Conservation (phyloP, 192 early-diverging fungal species). For the Obelidium mucronatum region DNA sequence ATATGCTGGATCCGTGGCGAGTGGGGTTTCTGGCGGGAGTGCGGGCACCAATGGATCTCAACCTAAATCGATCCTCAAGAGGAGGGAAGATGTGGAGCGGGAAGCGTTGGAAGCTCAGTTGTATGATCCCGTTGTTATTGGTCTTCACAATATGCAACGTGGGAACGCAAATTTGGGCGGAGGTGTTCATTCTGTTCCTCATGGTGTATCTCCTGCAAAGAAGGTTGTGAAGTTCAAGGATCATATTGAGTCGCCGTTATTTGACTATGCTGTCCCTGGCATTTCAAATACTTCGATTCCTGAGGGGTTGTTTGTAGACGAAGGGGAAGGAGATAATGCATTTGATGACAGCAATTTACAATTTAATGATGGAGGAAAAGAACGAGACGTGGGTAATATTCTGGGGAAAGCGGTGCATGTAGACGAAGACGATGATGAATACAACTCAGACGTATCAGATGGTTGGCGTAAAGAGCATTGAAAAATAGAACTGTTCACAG, state of each 20-base stretch:
- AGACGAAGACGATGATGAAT: neutral
- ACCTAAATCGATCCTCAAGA: conserved; percentile 12
- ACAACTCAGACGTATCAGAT: neutral
- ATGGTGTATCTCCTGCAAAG: no score
- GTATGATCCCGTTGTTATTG: conserved; percentile 10
- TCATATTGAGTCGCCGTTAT: neutral
- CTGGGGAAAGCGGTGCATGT: neutral
- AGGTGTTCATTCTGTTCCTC: no score
- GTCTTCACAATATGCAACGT: neutral
- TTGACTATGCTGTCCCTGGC: neutral
- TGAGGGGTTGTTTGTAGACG: neutral
- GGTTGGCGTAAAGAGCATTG: neutral
- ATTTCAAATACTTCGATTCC: neutral
- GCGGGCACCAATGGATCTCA: neutral
- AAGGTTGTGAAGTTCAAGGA: neutral
- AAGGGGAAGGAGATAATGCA: neutral
- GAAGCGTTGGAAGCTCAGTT: conserved; percentile 23
- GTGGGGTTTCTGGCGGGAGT: neutral
- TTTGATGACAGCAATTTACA: neutral
- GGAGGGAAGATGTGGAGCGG: neutral
- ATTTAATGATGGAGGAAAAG: neutral
- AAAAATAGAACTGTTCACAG: no score
- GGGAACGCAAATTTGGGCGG: neutral
- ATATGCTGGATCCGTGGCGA: neutral
- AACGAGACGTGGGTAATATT: neutral